These are phyloP conservation scores for Vanilla planifolia DNA, from an alignment of 106 monocot genomes.

Conservation along the genomic window DNA sequence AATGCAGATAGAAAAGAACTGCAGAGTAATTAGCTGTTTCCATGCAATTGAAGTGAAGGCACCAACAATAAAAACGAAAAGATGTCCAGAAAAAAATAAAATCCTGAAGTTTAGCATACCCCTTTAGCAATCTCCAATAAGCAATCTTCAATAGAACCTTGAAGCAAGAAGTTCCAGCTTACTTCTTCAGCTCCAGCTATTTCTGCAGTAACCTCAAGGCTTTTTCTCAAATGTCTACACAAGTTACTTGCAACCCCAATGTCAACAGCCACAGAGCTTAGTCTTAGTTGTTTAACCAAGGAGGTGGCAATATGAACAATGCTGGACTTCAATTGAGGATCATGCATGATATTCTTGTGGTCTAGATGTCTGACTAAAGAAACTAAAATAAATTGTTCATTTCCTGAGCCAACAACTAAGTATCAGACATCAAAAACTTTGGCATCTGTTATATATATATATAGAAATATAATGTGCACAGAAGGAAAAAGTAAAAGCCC, in stretches of 20 bases:
- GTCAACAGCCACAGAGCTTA: slow-evolving; percentile 53
- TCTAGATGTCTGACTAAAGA: slow-evolving; percentile 75
- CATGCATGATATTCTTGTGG: slow-evolving; percentile 75
- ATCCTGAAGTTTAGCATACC: no score
- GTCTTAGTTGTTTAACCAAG: slow-evolving; percentile 54
- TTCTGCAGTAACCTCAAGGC: slow-evolving; percentile 64
- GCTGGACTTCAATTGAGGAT: slow-evolving; percentile 65
- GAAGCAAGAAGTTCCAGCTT: slow-evolving; percentile 63
- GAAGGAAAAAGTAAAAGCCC: no score
- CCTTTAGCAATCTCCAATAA: slow-evolving; percentile 85
- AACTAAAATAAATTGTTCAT: slow-evolving; percentile 64
- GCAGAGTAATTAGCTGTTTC: no score
- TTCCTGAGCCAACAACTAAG: no score
- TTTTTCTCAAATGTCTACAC: slow-evolving; percentile 90
- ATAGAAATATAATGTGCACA: no score
- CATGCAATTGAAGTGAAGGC: no score
- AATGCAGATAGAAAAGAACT: not conserved
- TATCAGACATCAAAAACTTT: no score
- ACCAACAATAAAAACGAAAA: no score
- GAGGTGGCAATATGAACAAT: slow-evolving; percentile 64
- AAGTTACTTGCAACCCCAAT: slow-evolving; percentile 64
- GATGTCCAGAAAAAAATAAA: no score
- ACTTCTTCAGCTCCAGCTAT: slow-evolving; percentile 42
- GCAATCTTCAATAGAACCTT: slow-evolving; percentile 81
- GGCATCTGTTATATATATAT: no score